These are phyloP conservation scores for Aspergillus mulundensis DNA, from an alignment of 495 filamentous ascomycete species.

Conservation along the genomic window DNA sequence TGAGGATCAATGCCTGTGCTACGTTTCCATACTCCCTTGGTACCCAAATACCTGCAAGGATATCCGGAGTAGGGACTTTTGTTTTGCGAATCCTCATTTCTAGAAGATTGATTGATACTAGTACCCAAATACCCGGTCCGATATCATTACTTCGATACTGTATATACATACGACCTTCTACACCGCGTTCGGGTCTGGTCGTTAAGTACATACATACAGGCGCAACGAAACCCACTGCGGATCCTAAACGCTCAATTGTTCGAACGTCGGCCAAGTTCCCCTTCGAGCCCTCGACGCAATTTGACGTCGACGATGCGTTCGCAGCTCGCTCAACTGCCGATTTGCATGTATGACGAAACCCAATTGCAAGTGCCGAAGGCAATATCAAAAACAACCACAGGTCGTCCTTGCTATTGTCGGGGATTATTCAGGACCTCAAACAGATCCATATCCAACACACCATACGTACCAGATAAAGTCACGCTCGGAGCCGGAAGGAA, in stretches of 20 bases:
- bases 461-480: not conserved
- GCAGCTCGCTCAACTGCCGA: not conserved
- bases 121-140: not conserved
- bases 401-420: not conserved
- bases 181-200: slow-evolving; percentile 21
- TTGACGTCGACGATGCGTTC: not conserved
- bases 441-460: not conserved
- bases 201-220: not conserved
- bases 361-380: not conserved
- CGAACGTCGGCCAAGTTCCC: not conserved
- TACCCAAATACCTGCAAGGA: slow-evolving; percentile 8
- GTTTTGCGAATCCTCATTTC: not conserved
- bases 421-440: not conserved
- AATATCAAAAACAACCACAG: too few relatives aligned
- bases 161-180: slow-evolving; percentile 9
- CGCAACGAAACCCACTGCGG: slow-evolving; percentile 21
- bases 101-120: not conserved
- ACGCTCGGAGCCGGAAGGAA: not conserved
- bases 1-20: not conserved
- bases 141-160: not conserved
- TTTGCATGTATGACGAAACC: not conserved
- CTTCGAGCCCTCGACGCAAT: not conserved
- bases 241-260: slow-evolving; percentile 11
- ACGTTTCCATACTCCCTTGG: not conserved
- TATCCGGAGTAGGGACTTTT: not conserved